Evolutionary conservation across 2,329 filamentous ascomycete genomes (phyloP).

Genomic region (Stachybotrys chlorohalonatus): DNA sequence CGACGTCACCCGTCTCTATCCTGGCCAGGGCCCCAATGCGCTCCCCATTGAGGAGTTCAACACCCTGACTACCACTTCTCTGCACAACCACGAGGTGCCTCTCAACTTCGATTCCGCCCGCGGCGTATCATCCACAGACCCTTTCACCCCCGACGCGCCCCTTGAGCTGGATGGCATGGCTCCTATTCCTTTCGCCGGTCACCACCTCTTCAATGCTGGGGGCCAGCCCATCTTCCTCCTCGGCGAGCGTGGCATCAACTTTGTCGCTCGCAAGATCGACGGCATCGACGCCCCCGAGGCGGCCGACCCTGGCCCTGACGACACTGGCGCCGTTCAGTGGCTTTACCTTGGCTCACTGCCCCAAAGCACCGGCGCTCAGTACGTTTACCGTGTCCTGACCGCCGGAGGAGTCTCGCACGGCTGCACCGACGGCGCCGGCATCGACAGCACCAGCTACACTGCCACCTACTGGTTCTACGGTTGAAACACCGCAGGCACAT

Average conservation of each 20-base stretch:
- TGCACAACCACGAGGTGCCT: slow-evolving; percentile 34
- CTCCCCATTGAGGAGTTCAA: slow-evolving; percentile 29
- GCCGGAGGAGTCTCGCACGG: slow-evolving; percentile 37
- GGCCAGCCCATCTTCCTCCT: slow-evolving; percentile 54
- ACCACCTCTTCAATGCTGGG: slow-evolving; percentile 55
- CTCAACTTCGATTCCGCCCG: slow-evolving; percentile 34
- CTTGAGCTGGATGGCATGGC: slow-evolving; percentile 27
- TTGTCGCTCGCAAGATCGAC: slow-evolving; percentile 39
- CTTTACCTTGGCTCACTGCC: slow-evolving; percentile 36
- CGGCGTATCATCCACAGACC: slow-evolving; percentile 33
- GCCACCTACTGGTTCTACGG: slow-evolving; percentile 52
- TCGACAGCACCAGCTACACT: slow-evolving; percentile 44
- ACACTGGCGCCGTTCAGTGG: slow-evolving; percentile 47
- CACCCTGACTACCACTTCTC: slow-evolving; percentile 27
- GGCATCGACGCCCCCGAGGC: slow-evolving; percentile 40
- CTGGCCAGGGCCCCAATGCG: slow-evolving; percentile 27
- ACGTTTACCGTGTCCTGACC: slow-evolving; percentile 47
- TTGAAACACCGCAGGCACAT: slow-evolving; percentile 9
- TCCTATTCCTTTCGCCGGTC: slow-evolving; percentile 41
- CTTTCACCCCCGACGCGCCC: slow-evolving; percentile 31
- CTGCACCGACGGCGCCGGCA: slow-evolving; percentile 29
- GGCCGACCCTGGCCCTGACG: slow-evolving; percentile 35
- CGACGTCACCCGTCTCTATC: slow-evolving; percentile 45
- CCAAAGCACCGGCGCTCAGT: slow-evolving; percentile 24
- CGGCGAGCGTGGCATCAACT: slow-evolving; percentile 22